Conservation (phyloP, 1,139 yeast genomes). For the Hyphopichia wangnamkhiaoensis region DNA sequence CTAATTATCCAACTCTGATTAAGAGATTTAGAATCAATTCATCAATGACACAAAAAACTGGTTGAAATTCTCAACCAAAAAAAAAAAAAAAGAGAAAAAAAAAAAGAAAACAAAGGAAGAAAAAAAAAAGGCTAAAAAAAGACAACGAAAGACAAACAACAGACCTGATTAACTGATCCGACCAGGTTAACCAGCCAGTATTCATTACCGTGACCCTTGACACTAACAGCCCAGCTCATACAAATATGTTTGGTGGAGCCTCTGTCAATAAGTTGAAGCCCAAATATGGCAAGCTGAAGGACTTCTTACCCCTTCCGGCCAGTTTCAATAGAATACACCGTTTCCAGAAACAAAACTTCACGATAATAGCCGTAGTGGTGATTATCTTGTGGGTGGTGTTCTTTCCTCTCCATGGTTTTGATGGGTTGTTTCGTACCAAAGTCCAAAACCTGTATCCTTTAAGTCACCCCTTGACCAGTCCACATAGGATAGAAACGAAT, state of each 20-base stretch:
- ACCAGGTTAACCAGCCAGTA: neutral
- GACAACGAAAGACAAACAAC: no score
- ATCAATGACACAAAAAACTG: no score
- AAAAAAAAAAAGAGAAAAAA: constrained; percentile 1
- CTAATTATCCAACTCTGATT: no score
- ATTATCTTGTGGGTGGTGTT: constrained; percentile 25
- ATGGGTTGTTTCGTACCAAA: constrained; percentile 9
- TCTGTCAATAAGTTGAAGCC: constrained; percentile 24
- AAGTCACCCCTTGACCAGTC: constrained; percentile 37
- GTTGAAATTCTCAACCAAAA: neutral
- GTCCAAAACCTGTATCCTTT: constrained; percentile 24
- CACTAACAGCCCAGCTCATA: no score
- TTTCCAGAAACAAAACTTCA: constrained; percentile 18
- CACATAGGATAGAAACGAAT: constrained; percentile 40
- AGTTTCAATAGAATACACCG: constrained; percentile 22
- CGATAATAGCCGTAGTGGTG: constrained; percentile 16
- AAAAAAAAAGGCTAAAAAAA: neutral
- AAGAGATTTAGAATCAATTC: no score
- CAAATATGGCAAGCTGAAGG: constrained; percentile 19
- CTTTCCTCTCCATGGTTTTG: constrained; percentile 21
- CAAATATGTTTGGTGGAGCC: constrained; percentile 13
- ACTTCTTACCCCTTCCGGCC: constrained; percentile 37
- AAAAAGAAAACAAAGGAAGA: neutral
- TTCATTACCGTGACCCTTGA: no score
- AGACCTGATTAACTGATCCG: no score